A percentile compares a stretch with the other conserved stretches of the same genome.
Evolutionary conservation across 2,329 filamentous ascomycete species (phyloP).

Genomic region (Clarireedia hainanense): DNA sequence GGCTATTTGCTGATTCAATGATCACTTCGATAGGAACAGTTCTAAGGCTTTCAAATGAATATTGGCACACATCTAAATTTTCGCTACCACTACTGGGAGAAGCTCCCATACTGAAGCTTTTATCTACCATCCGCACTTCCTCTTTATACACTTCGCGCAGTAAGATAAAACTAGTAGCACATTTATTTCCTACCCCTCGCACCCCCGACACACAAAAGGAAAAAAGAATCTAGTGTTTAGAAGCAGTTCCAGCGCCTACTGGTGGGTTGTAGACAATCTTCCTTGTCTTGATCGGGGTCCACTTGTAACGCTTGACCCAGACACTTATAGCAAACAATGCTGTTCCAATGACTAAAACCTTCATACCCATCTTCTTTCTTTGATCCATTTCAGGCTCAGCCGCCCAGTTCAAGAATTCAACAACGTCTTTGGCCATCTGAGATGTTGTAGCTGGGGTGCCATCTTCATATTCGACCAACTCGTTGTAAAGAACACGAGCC

Average conservation of each 20-base stretch:
- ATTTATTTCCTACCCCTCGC: slow-evolving; percentile 21
- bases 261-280: slow-evolving; percentile 87
- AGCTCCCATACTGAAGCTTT: slow-evolving; percentile 21
- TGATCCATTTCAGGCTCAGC: slow-evolving; percentile 99
- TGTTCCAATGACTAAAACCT: slow-evolving; percentile 76
- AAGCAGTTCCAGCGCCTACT: slow-evolving; percentile 2
- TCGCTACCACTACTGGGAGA: slow-evolving; percentile 12
- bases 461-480: slow-evolving; percentile 96
- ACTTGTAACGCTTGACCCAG: slow-evolving; percentile 99
- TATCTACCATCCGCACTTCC: slow-evolving; percentile 12
- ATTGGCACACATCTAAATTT: slow-evolving; percentile 29
- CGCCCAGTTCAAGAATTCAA: slow-evolving; percentile 98
- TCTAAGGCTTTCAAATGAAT: slow-evolving; percentile 7
- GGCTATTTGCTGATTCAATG: not conserved
- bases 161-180: slow-evolving; percentile 30
- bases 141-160: slow-evolving; percentile 25
- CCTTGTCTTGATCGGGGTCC: slow-evolving; percentile 89
- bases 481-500: slow-evolving; percentile 97
- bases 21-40: no score
- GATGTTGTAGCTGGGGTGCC: slow-evolving; percentile 88
- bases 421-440: slow-evolving; percentile 99
- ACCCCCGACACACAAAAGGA: slow-evolving; percentile 19
- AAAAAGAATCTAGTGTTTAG: slow-evolving; percentile 20
- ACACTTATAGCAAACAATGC: slow-evolving; percentile 80
- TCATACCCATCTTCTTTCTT: slow-evolving; percentile 99